A percentile compares a stretch with the other conserved stretches of the same genome.
phyloP scores from a whole-genome alignment of 805 yeast species.

The Teunomyces atbi region DNA sequence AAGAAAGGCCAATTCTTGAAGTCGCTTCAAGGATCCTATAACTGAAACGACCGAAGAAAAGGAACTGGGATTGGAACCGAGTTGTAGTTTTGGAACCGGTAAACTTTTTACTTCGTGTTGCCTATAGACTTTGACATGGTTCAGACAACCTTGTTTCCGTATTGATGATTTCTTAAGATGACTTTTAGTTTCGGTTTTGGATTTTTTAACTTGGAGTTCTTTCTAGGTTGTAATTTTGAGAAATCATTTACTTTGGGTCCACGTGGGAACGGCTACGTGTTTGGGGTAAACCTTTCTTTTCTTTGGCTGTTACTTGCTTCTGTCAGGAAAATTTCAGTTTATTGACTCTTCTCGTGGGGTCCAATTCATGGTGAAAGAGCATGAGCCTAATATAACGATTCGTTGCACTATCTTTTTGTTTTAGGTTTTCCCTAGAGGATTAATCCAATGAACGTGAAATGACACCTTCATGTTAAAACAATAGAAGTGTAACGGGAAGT shows the following conservation, averaged over 20 bases:
- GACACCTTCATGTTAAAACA: constrained; percentile 7
- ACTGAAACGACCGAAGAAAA: constrained; percentile 3
- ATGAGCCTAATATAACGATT: background rate
- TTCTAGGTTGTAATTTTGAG: background rate
- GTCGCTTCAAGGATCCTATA: background rate
- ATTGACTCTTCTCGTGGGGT: background rate
- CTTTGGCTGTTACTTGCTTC: background rate
- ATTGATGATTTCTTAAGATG: constrained; percentile 4
- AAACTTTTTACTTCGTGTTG: background rate
- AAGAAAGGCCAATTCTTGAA: background rate
- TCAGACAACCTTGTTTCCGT: background rate
- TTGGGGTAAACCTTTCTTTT: background rate
- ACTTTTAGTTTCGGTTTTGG: background rate
- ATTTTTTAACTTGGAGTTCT: background rate
- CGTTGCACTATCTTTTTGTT: background rate
- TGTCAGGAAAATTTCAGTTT: background rate
- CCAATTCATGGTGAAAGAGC: constrained; percentile 1
- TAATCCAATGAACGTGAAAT: constrained; percentile 7
- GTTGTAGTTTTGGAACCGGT: background rate
- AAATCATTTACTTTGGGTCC: constrained; percentile 2
- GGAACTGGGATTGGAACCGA: background rate
- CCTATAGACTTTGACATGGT: background rate
- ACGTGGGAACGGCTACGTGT: background rate
- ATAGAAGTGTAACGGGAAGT: background rate
- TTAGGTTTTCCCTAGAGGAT: constrained; percentile 9